Base-by-base conservation (phyloP, 75 land plant species). In the Cryptomeria japonica region DNA sequence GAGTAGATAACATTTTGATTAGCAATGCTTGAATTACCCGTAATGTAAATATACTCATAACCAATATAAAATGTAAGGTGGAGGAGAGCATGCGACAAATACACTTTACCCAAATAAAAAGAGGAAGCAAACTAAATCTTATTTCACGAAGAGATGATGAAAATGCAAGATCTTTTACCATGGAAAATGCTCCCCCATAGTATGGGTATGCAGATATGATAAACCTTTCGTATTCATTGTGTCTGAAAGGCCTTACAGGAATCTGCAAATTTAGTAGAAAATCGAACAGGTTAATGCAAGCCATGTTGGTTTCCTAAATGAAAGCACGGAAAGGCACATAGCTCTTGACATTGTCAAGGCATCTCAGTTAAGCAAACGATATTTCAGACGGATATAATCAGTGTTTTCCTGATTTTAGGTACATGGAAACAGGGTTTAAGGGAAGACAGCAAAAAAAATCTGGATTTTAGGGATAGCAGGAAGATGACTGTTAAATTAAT, bases 191-290 rank as follows among this genome's bases (percentile, higher is more conserved):
- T 36, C 94, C 91, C 79, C 98, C 99, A 88, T 98, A 98, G 86
- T 98, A 98, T 11, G 99, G 99, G 70, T 90, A 98, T 18, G 99
- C 99, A 31, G 99, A 90, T 42, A 92, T 87, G 51, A 98, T 96
- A 88, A 98, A 98, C 88, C 99, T 93, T 89, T 98, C 99, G 85
- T 98, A 98, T 87, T 98, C 99, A 83, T 98, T 95, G 93, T 98
- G 99, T 78, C 95, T 89, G 91, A 90, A 98, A 22, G 99, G 99
- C 32, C 99, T 89, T 3, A 98, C 99, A 78, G 99, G 99, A 90
- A 98, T 98, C 99, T 97, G 98, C 72, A 94, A 37, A 77, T 10
- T 28, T 58, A 83, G 8, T 10, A 82, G 42, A 44, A 82, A 28
- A 13, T 46, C 11, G 34, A 80, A 42, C 13, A 25, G 9, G 10